Evolutionary conservation across 352 stramenopile genomes (phyloP).

Genomic region (Globisporangium splendens): DNA sequence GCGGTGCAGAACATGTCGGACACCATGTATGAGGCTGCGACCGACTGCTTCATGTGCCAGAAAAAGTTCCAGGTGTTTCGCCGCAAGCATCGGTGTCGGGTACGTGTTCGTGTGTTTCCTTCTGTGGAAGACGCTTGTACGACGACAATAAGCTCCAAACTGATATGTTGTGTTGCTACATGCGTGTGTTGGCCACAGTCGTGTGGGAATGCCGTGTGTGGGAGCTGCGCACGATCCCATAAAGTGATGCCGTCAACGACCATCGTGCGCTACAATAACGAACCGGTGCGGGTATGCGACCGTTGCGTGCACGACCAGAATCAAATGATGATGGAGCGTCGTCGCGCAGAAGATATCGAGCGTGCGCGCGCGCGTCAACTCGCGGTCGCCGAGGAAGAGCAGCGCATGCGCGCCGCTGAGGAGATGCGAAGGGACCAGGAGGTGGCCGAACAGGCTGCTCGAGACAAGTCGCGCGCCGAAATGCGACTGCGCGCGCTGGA

Average conservation of each 20-base stretch:
- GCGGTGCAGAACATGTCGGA: slow-evolving; percentile 29
- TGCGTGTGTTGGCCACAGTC: slow-evolving; percentile 27
- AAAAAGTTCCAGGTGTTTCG: slow-evolving; percentile 87
- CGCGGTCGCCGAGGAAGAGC: slow-evolving; percentile 60
- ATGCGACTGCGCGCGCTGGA: slow-evolving; percentile 47
- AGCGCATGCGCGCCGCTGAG: slow-evolving; percentile 53
- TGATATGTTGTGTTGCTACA: too few species aligned
- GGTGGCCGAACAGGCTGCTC: slow-evolving; percentile 34
- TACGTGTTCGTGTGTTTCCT: slow-evolving; percentile 22
- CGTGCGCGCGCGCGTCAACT: slow-evolving; percentile 67
- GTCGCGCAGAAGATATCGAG: slow-evolving; percentile 66
- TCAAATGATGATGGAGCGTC: slow-evolving; percentile 66
- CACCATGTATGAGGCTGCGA: slow-evolving; percentile 47
- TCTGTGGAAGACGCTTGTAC: too few species aligned
- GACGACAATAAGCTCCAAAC: too few species aligned
- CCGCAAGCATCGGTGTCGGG: slow-evolving; percentile 77
- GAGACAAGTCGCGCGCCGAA: slow-evolving; percentile 33
- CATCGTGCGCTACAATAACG: slow-evolving; percentile 73
- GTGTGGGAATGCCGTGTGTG: slow-evolving; percentile 78
- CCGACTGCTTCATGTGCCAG: slow-evolving; percentile 74
- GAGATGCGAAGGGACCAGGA: slow-evolving; percentile 49
- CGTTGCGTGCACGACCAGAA: slow-evolving; percentile 74
- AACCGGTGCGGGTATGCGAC: slow-evolving; percentile 80
- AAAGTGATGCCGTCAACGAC: slow-evolving; percentile 67
- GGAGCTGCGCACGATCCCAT: slow-evolving; percentile 67